phyloP scores from a whole-genome alignment of 1,284 basidiomycete genomes.

The Heterobasidion irregulare region DNA sequence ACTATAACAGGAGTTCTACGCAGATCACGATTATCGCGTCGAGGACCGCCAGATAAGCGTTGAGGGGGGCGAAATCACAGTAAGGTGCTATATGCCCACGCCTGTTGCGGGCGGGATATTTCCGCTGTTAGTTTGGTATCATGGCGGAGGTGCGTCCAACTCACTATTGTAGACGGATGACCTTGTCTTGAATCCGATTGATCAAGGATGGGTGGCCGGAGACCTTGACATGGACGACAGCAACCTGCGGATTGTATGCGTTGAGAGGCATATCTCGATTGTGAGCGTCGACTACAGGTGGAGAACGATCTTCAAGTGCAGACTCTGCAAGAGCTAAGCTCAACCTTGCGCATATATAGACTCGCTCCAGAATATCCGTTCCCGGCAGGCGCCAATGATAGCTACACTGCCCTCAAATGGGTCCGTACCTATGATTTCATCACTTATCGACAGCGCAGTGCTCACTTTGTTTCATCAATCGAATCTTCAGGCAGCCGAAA shows the following conservation, averaged over 20 bases:
- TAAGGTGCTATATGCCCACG: background rate
- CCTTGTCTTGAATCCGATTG: background rate
- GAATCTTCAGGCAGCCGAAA: conserved; percentile 6
- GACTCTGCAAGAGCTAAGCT: background rate
- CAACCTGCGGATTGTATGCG: conserved; percentile 9
- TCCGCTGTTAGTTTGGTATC: conserved; percentile 8
- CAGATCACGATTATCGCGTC: conserved; percentile 4
- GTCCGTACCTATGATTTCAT: conserved; percentile 5
- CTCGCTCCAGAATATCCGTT: conserved; percentile 31
- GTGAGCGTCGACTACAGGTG: conserved; percentile 5
- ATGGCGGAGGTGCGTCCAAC: conserved; percentile 8
- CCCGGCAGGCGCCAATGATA: conserved; percentile 28
- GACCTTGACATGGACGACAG: conserved; percentile 13
- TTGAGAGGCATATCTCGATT: conserved; percentile 14
- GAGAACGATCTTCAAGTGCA: background rate
- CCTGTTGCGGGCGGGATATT: background rate
- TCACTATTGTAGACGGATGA: no score
- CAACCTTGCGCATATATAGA: conserved; percentile 4
- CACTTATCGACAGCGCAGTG: background rate
- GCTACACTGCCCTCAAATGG: conserved; percentile 25
- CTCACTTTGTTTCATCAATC: no score
- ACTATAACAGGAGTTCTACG: background rate
- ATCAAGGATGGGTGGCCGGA: conserved; percentile 8
- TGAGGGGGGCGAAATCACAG: background rate
- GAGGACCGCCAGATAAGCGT: conserved; percentile 3